Evolutionary conservation across 352 stramenopile genomes (phyloP).

Genomic region (Globisporangium viniferum): DNA sequence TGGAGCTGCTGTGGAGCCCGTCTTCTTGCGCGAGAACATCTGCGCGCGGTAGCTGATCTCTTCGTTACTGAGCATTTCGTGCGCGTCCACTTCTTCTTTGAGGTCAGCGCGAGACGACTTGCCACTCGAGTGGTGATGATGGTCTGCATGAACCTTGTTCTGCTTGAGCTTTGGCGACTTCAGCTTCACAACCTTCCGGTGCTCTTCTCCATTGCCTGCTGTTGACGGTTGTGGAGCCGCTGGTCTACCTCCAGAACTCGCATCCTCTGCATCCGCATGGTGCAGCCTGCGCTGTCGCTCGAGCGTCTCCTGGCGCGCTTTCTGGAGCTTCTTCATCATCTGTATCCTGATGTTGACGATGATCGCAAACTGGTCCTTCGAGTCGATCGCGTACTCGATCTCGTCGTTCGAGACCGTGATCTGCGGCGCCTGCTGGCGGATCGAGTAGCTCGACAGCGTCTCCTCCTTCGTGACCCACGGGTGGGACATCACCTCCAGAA

Average conservation of each 20-base stretch:
- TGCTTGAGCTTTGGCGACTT: constrained; percentile 17
- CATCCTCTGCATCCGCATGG: constrained; percentile 8
- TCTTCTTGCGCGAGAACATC: constrained; percentile 66
- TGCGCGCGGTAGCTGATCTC: constrained; percentile 63
- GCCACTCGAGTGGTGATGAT: constrained; percentile 7
- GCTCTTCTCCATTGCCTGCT: background rate
- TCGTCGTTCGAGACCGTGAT: constrained; percentile 80
- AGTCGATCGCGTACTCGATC: constrained; percentile 61
- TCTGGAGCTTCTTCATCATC: constrained; percentile 62
- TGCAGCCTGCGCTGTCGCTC: constrained; percentile 15
- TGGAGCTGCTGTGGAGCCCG: constrained; percentile 19
- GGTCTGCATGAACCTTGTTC: constrained; percentile 34
- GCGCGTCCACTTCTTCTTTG: background rate
- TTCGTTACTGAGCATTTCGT: constrained; percentile 51
- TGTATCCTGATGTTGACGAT: constrained; percentile 71
- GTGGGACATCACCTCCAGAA: constrained; percentile 70
- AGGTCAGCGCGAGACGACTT: background rate
- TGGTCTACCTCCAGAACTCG: background rate
- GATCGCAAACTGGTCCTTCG: constrained; percentile 51
- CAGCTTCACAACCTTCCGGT: constrained; percentile 1
- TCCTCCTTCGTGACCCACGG: constrained; percentile 80
- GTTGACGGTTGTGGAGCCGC: background rate
- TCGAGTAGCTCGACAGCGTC: constrained; percentile 22
- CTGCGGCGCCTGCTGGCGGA: constrained; percentile 25
- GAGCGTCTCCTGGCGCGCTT: constrained; percentile 34